Evolutionary conservation across 495 filamentous ascomycete genomes (phyloP).

Genomic region (Ascodesmis nigricans): DNA sequence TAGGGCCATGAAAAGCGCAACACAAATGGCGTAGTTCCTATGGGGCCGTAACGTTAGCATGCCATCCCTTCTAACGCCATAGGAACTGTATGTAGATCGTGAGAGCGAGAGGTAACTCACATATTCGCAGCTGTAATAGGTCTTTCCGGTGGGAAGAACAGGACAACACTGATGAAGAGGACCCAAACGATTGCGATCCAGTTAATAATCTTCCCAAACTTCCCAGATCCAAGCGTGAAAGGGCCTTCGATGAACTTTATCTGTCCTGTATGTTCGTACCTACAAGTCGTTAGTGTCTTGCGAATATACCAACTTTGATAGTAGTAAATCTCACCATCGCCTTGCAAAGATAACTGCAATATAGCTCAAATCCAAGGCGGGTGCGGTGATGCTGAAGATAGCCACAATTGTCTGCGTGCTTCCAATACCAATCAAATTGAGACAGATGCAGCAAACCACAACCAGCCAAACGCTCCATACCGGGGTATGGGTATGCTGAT

Average conservation of each 20-base stretch:
- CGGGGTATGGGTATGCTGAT: slow-evolving; percentile 36
- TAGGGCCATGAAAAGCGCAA: slow-evolving; percentile 37
- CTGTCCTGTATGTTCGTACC: slow-evolving; percentile 34
- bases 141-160: slow-evolving; percentile 41
- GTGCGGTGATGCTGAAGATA: slow-evolving; percentile 51
- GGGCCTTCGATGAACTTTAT: slow-evolving; percentile 42
- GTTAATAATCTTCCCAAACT: slow-evolving; percentile 37
- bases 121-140: slow-evolving; percentile 45
- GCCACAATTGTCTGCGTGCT: slow-evolving; percentile 42
- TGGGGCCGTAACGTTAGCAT: not conserved
- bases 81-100: not conserved
- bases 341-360: slow-evolving; percentile 46
- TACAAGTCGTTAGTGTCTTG: too few relatives aligned
- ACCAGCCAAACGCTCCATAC: slow-evolving; percentile 53
- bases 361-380: slow-evolving; percentile 46
- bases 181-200: slow-evolving; percentile 41
- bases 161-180: slow-evolving; percentile 40
- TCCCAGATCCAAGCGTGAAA: slow-evolving; percentile 40
- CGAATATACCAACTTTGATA: too few relatives aligned
- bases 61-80: too few relatives aligned
- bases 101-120: slow-evolving; percentile 18
- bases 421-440: slow-evolving; percentile 48
- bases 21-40: slow-evolving; percentile 47
- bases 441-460: slow-evolving; percentile 35
- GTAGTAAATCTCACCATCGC: too few relatives aligned